Conservation (phyloP, 192 early-diverging fungal species). For the Entomortierella beljakovae region DNA sequence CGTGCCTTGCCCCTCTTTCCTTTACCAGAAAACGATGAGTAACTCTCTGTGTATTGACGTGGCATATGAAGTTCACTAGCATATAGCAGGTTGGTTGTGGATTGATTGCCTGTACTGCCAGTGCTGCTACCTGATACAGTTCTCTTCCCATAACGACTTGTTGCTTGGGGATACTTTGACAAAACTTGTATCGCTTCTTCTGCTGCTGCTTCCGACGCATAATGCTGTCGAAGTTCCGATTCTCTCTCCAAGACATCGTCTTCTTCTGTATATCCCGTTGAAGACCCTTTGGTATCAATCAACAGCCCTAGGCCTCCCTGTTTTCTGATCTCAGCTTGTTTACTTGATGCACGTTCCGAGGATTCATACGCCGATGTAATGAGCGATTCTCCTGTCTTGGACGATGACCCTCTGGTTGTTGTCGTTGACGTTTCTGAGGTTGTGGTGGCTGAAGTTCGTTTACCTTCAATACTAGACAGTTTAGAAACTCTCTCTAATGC, state of each 20-base stretch:
- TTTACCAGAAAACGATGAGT: not conserved
- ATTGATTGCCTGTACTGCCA: conserved; percentile 5
- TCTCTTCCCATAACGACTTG: conserved; percentile 15
- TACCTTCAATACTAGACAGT: not conserved
- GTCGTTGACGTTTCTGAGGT: conserved; percentile 2
- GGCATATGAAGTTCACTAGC: conserved; percentile 34
- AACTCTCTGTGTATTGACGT: not conserved
- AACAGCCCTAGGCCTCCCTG: conserved; percentile 8
- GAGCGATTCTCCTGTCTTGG: not conserved
- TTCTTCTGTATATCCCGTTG: not conserved
- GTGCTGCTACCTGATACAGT: not conserved
- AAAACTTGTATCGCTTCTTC: conserved; percentile 45
- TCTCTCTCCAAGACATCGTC: conserved; percentile 10
- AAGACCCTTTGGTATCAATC: conserved; percentile 24
- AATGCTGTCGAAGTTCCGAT: conserved; percentile 17
- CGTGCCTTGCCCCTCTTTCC: conserved; percentile 9
- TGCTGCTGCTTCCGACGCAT: conserved; percentile 29
- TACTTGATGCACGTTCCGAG: not conserved
- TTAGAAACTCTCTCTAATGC: not conserved
- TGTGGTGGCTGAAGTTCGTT: conserved; percentile 5
- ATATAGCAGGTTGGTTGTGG: conserved; percentile 11
- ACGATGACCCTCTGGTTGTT: not conserved
- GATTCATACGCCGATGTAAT: not conserved
- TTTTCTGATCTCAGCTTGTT: not conserved
- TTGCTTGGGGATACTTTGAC: conserved; percentile 45